These are phyloP conservation scores for Hanseniaspora guilliermondii DNA, from an alignment of 805 yeast genomes.

Conservation along the genomic window DNA sequence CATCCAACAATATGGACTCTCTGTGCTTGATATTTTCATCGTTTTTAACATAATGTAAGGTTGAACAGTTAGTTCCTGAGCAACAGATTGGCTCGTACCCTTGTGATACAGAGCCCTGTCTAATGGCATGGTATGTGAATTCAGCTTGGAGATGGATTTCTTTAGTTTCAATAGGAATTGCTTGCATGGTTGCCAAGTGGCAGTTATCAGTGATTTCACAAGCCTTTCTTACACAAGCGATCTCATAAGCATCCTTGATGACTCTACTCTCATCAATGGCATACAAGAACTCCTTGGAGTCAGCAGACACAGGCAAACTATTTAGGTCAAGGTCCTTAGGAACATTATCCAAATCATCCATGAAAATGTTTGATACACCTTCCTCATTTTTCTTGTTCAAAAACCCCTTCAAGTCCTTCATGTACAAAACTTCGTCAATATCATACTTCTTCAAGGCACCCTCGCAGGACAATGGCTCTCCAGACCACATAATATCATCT, in stretches of 20 bases:
- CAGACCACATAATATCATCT: constrained; percentile 96
- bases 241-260: constrained; percentile 73
- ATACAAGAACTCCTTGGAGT: constrained; percentile 41
- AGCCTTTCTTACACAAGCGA: constrained; percentile 66
- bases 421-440: constrained; percentile 68
- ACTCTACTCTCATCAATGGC: constrained; percentile 82
- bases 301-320: constrained; percentile 28
- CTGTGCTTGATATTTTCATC: constrained; percentile 49
- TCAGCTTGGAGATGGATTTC: constrained; percentile 95
- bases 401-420: constrained; percentile 33
- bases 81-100: constrained; percentile 95
- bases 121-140: constrained; percentile 78
- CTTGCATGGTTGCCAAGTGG: constrained; percentile 86
- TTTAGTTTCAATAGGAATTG: constrained; percentile 70
- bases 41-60: constrained; percentile 79
- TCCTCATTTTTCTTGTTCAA: constrained; percentile 18
- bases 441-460: constrained; percentile 58
- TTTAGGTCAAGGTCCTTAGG: constrained; percentile 28
- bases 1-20: constrained; percentile 71
- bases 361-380: constrained; percentile 26
- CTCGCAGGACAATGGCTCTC: constrained; percentile 58
- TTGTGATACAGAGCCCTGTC: constrained; percentile 83
- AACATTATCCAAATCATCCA: constrained; percentile 45
- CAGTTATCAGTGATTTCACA: constrained; percentile 75
- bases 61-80: constrained; percentile 81